These are phyloP conservation scores for Thelonectria rubi DNA, from an alignment of 2,329 filamentous ascomycete genomes.

Conservation along the genomic window DNA sequence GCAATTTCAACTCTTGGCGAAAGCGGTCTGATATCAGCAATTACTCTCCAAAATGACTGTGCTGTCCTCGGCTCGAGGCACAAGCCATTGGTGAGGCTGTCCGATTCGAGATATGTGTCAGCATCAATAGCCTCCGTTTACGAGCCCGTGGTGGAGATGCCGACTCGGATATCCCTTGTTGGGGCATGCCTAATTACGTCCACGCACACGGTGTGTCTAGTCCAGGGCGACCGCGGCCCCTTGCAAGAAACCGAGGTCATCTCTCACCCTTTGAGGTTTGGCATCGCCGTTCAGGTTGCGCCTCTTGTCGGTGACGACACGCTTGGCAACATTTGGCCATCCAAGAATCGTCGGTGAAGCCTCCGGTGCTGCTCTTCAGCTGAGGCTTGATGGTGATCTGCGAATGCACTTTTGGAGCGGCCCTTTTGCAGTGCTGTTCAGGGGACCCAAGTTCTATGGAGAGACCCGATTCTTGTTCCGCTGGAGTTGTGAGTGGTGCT, in stretches of 20 bases:
- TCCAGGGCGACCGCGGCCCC: neutral
- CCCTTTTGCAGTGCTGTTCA: conserved; percentile 19
- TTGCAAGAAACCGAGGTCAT: conserved; percentile 1
- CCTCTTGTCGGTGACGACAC: conserved; percentile 15
- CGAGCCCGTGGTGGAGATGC: conserved; percentile 22
- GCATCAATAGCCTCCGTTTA: conserved; percentile 18
- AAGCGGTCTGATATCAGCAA: conserved; percentile 8
- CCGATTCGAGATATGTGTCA: conserved; percentile 24
- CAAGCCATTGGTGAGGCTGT: conserved; percentile 25
- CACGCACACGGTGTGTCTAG: conserved; percentile 16
- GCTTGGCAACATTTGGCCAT: conserved; percentile 31
- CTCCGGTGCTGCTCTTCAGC: conserved; percentile 26
- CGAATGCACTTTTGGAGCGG: conserved; percentile 25
- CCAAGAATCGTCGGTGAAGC: conserved; percentile 22
- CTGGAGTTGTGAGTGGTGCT: too few species aligned
- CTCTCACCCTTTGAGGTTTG: conserved; percentile 19
- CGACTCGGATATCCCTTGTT: conserved; percentile 12
- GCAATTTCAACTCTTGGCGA: conserved; percentile 21
- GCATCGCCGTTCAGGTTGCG: conserved; percentile 27
- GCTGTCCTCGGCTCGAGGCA: conserved; percentile 15
- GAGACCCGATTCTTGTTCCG: conserved; percentile 7
- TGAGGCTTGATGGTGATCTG: conserved; percentile 35
- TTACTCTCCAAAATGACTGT: conserved; percentile 15
- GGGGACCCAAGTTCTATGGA: neutral
- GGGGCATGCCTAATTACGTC: conserved; percentile 15